Conservation (phyloP, 306 rosid species). For the peach (Prunus persica) region DNA sequence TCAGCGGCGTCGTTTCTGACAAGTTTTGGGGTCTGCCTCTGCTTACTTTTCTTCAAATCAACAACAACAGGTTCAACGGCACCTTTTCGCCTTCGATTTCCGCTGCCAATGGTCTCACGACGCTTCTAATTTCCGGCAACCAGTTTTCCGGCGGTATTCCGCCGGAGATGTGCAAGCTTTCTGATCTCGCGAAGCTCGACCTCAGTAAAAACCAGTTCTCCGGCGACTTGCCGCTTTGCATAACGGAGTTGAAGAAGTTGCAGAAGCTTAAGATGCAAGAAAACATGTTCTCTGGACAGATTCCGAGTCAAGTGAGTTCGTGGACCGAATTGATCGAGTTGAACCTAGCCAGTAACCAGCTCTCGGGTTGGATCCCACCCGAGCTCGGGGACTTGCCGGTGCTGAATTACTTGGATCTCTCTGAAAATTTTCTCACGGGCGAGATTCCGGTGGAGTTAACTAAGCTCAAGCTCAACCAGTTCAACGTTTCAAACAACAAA, state of each 20-base stretch:
- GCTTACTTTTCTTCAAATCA: conserved; percentile 34
- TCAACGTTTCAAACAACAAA: conserved; percentile 62
- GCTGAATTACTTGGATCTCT: conserved; percentile 64
- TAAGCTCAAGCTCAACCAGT: conserved; percentile 51
- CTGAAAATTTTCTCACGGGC: conserved; percentile 56
- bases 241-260: conserved; percentile 48
- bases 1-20: conserved; percentile 51
- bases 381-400: conserved; percentile 50
- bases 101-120: conserved; percentile 20
- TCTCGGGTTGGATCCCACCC: conserved; percentile 61
- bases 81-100: conserved; percentile 41
- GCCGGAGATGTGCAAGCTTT: conserved; percentile 42
- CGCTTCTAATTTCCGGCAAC: conserved; percentile 39
- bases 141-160: conserved; percentile 54
- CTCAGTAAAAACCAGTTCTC: conserved; percentile 47
- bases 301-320: conserved; percentile 46
- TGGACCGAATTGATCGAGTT: conserved; percentile 60
- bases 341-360: conserved; percentile 52
- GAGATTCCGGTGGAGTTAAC: conserved; percentile 58
- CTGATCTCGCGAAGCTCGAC: conserved; percentile 36
- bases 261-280: conserved; percentile 64
- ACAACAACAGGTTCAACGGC: conserved; percentile 55
- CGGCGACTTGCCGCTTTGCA: conserved; percentile 57
- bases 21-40: conserved; percentile 50
- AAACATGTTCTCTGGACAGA: conserved; percentile 50